Evolutionary conservation across 768 basidiomycete genomes (phyloP).

Genomic region (Aureoboletus auriporus): DNA sequence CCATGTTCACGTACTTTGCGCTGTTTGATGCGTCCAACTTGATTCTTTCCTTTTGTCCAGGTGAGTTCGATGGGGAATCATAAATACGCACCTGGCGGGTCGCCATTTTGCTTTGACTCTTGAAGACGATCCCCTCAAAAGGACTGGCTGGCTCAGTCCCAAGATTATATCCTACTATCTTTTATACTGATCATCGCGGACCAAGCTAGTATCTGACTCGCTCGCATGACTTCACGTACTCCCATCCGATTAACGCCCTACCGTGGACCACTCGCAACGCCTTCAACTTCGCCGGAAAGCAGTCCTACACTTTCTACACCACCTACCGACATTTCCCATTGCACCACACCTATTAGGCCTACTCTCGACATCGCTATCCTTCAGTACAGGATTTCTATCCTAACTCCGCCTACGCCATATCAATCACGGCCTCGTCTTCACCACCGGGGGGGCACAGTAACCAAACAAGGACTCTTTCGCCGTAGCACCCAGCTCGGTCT

Average conservation of each 20-base stretch:
- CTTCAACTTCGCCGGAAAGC: slow-evolving; percentile 14
- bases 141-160: slow-evolving; percentile 30
- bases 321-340: slow-evolving; percentile 7
- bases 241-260: slow-evolving; percentile 21
- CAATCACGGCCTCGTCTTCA: background rate
- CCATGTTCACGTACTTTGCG: slow-evolving; percentile 18
- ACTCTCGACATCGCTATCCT: slow-evolving; percentile 10
- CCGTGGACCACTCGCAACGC: slow-evolving; percentile 27
- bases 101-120: background rate
- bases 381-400: slow-evolving; percentile 8
- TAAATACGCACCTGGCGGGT: slow-evolving; percentile 19
- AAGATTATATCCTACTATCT: slow-evolving; percentile 16
- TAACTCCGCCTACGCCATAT: background rate
- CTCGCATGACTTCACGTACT: slow-evolving; percentile 24
- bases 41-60: slow-evolving; percentile 20
- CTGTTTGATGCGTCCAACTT: background rate
- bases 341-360: slow-evolving; percentile 1
- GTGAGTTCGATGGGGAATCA: slow-evolving; percentile 6
- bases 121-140: slow-evolving; percentile 16
- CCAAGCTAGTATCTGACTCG: slow-evolving; percentile 16
- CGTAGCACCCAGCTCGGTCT: background rate
- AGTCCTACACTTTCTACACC: slow-evolving; percentile 15
- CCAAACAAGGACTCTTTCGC: background rate
- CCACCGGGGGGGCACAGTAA: background rate
- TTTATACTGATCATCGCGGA: slow-evolving; percentile 15